Base-by-base conservation (phyloP, 495 filamentous ascomycete genomes). In the Parmelia sp. region DNA sequence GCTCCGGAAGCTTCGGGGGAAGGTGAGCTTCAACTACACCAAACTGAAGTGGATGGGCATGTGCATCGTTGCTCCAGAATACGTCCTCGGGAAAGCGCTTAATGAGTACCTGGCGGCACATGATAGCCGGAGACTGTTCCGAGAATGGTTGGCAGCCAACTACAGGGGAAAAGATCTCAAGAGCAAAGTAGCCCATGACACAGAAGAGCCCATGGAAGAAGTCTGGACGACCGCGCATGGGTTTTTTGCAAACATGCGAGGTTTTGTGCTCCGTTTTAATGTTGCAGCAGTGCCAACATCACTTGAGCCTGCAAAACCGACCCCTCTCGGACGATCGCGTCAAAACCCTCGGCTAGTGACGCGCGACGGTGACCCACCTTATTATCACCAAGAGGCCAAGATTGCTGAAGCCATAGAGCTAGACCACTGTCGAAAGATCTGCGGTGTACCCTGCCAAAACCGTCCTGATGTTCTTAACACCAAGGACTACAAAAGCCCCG, bases 41-140 rank as follows among this genome's bases (percentile, higher is more conserved):
- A 65, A 58, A 12, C 14, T 60, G 29, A 65, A 65, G 58, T 65
- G 63, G 63, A 60, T 65, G 63, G 55, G 27, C 39, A 0, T 60
- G 19, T 47, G 33, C n/a, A 36, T 65, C 33, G 15, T 19, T 3
- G 29, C 31, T 21, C 63, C 63, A 3, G 63, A 65, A 27, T 65
- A 25, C 21, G 23, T 58, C 23, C 57, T 65, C 33, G 56, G 55
- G 1, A 65, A 65, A 36, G 63, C 63, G 10, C 56, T 65, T 14
- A 35, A 12, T 1, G 63, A 65, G 23, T 58, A 14, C 33, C 14
- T 40, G 21, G 63, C 63, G 36, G 63, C 63, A 39, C 33, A 36
- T 27, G 63, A 65, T 23, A 59, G 55, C 55, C 40, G 53, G 23
- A 49, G 57, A 39, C 15, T 51, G 9, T 65, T 65, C 35, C 45